phyloP scores from a whole-genome alignment of 768 basidiomycete species.

The Paxillus rubicundulus region DNA sequence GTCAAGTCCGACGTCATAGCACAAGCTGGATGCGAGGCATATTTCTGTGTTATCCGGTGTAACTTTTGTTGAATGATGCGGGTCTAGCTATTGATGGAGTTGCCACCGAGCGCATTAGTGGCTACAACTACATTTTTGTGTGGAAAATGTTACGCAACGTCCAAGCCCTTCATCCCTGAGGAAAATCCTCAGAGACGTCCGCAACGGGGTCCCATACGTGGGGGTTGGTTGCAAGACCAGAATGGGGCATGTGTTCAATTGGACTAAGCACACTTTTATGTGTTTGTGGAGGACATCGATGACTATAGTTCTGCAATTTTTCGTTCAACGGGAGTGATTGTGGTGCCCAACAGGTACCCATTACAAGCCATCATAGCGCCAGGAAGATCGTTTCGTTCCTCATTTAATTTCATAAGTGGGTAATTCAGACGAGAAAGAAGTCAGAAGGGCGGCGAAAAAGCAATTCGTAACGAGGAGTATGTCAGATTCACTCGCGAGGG shows the following conservation, averaged over 20 bases:
- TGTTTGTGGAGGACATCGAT: not conserved
- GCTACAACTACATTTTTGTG: slow-evolving; percentile 1
- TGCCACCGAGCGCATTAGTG: not conserved
- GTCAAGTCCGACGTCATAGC: slow-evolving; percentile 39
- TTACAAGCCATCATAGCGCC: too few species aligned
- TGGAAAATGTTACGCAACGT: too few species aligned
- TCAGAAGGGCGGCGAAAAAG: not conserved
- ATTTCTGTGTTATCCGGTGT: not conserved
- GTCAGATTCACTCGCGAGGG: not conserved
- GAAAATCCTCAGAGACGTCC: slow-evolving; percentile 25
- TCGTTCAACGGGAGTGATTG: too few species aligned
- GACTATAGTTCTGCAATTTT: not conserved
- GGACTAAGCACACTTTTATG: not conserved
- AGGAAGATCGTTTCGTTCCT: too few species aligned
- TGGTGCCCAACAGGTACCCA: too few species aligned
- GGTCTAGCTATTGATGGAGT: not conserved
- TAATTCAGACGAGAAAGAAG: too few species aligned
- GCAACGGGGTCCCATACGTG: not conserved
- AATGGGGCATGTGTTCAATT: slow-evolving; percentile 9
- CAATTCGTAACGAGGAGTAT: not conserved
- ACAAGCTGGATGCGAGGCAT: not conserved
- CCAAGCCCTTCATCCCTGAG: slow-evolving; percentile 25
- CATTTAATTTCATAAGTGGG: too few species aligned
- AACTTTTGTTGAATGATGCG: not conserved
- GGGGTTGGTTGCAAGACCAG: slow-evolving; percentile 22